These are phyloP conservation scores for Yamadazyma spencermartinsiae DNA, from an alignment of 1,139 yeast genomes.

Conservation along the genomic window DNA sequence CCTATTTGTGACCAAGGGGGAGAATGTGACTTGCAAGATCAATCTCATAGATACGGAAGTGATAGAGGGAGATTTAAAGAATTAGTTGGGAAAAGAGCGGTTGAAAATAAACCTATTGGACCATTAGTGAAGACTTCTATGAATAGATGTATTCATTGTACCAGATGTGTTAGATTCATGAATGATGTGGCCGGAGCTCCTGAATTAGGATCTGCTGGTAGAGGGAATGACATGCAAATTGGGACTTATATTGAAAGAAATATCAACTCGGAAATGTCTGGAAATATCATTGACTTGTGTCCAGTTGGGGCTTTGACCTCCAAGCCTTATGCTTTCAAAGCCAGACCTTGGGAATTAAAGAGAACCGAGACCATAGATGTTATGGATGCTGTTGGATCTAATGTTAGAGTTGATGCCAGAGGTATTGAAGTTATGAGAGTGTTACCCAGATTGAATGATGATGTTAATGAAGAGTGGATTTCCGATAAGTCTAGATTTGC, in stretches of 20 bases:
- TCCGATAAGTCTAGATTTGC: conserved; percentile 87
- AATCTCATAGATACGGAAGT: conserved; percentile 77
- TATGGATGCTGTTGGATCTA: conserved; percentile 80
- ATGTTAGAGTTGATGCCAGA: conserved; percentile 81
- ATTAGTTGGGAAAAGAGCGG: conserved; percentile 84
- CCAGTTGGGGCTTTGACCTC: conserved; percentile 93
- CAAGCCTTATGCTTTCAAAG: conserved; percentile 87
- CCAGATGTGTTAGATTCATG: conserved; percentile 87
- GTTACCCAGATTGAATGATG: conserved; percentile 83
- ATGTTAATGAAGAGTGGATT: conserved; percentile 90
- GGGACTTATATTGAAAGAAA: conserved; percentile 88
- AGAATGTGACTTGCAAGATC: conserved; percentile 91
- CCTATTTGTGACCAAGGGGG: conserved; percentile 96
- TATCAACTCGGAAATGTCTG: conserved; percentile 82
- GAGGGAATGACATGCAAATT: conserved; percentile 91
- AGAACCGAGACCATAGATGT: conserved; percentile 88
- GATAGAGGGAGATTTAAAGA: conserved; percentile 87
- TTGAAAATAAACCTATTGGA: conserved; percentile 87
- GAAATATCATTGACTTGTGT: conserved; percentile 85
- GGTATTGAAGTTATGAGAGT: conserved; percentile 90
- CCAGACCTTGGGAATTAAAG: conserved; percentile 93
- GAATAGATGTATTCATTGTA: conserved; percentile 94
- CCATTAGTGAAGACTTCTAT: conserved; percentile 87
- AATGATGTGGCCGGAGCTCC: conserved; percentile 94
- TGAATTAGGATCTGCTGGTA: conserved; percentile 84